A percentile compares a stretch with the other conserved stretches of the same genome.
These are phyloP conservation scores for Nicotiana otophora DNA, from an alignment of 257 asterid genomes.

Conservation along the genomic window DNA sequence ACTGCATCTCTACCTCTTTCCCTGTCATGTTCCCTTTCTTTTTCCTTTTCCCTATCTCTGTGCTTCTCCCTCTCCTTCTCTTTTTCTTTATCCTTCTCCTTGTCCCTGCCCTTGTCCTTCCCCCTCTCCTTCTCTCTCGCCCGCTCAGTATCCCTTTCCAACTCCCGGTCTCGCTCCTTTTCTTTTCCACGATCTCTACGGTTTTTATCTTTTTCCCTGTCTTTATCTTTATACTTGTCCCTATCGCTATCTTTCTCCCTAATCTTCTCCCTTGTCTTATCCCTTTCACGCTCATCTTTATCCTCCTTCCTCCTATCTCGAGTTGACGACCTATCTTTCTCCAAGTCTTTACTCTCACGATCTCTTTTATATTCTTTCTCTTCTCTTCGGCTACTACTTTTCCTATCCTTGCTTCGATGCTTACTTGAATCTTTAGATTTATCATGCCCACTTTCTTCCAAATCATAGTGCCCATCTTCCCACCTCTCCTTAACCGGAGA, in stretches of 20 bases:
- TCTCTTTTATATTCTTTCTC: slow-evolving; percentile 63
- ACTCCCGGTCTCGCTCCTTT: slow-evolving; percentile 49
- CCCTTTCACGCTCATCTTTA: slow-evolving; percentile 55
- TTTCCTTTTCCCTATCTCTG: slow-evolving; percentile 39
- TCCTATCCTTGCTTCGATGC: slow-evolving; percentile 59
- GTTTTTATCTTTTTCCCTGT: slow-evolving; percentile 60
- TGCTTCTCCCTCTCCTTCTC: slow-evolving; percentile 42
- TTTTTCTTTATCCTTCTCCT: slow-evolving; percentile 49
- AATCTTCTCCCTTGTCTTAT: slow-evolving; percentile 39
- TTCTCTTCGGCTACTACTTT: slow-evolving; percentile 49
- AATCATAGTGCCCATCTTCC: slow-evolving; percentile 45
- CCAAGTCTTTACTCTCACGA: slow-evolving; percentile 43
- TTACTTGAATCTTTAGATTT: slow-evolving; percentile 44
- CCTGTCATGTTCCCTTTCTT: slow-evolving; percentile 45
- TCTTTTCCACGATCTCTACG: slow-evolving; percentile 46
- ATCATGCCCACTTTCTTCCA: slow-evolving; percentile 41
- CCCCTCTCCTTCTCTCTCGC: slow-evolving; percentile 23
- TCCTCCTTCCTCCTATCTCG: slow-evolving; percentile 74
- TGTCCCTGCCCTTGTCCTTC: slow-evolving; percentile 39
- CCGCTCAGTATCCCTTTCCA: slow-evolving; percentile 19
- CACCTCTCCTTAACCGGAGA: slow-evolving; percentile 46
- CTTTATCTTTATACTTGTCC: slow-evolving; percentile 58
- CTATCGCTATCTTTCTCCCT: slow-evolving; percentile 55
- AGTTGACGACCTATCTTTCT: slow-evolving; percentile 35
- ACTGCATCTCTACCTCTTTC: slow-evolving; percentile 43